Evolutionary conservation across 495 filamentous ascomycete genomes (phyloP), one percentile per base, ranked within the genome.

Genomic region (Talaromyces borbonicus): DNA sequence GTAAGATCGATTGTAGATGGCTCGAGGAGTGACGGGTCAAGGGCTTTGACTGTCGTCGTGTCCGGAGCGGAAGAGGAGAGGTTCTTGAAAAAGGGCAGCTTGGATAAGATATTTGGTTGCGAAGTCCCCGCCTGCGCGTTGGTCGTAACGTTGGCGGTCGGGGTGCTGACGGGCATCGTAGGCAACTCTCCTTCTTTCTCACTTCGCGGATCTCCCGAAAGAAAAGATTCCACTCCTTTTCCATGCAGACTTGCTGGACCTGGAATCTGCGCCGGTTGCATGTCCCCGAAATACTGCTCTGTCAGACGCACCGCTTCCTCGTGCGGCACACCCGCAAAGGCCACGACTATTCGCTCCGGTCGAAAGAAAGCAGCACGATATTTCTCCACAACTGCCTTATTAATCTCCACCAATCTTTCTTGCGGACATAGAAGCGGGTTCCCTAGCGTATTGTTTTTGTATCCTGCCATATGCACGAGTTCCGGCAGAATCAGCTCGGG

Each of bases 401-500:
- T 72, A 52, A 99, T 99, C 45, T 80, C 66, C 0, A 63, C 65
- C 45, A 97, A 63, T 47, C 90, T 71, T 53, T 99, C 93, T 50
- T 79, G 74, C 0, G 92, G 92, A 63, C 93, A 97, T 32, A 99
- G 64, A 44, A 99, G 58, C 4, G 92, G 92, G 60, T 97, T 94
- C 5, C 92, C 92, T 4, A 99, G 67, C 0, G 92, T 99, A 63
- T 99, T 97, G 56, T 84, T 81, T 67, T 87, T 88, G 67, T 87
- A 99, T 3, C 90, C 92, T 2, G 90, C 86, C 73, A 85, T 88
- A 58, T 99, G 93, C 37, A 95, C 80, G 58, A 99, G 61, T 66
- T 99, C 92, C 5, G 93, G 93, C 40, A 99, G 64, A 52, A 99
- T 97, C 44, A 99, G 74, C 54, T 97, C 90, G 4, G 92, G 89